phyloP scores from a whole-genome alignment of 306 rosid genomes.

The Sechiopsis laciniata region DNA sequence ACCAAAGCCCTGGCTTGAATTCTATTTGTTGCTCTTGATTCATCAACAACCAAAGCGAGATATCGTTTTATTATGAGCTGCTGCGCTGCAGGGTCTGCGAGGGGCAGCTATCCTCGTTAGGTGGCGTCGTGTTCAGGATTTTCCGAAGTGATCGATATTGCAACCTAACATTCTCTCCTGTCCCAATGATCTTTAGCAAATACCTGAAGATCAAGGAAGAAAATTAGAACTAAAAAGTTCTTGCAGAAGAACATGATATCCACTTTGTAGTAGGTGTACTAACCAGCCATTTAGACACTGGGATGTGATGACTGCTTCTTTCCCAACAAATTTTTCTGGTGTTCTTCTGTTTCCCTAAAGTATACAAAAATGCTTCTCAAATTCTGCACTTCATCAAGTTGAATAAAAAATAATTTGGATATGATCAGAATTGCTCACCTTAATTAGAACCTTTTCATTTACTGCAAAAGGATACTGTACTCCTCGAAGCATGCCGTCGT shows the following conservation, averaged over 20 bases:
- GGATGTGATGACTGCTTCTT: conserved; percentile 95
- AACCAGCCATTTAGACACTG: conserved; percentile 99
- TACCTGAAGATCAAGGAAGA: conserved; percentile 50
- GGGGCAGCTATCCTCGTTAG: conserved; percentile 37
- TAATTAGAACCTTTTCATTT: conserved; percentile 82
- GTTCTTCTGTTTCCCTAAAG: conserved; percentile 90
- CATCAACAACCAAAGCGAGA: not conserved
- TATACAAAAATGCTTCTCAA: conserved; percentile 25
- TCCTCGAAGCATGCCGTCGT: conserved; percentile 60
- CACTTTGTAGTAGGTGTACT: conserved; percentile 30
- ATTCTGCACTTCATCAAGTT: conserved; percentile 15
- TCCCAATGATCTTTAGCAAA: conserved; percentile 76
- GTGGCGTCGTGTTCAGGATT: conserved; percentile 37
- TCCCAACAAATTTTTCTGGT: conserved; percentile 96
- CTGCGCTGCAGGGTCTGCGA: conserved; percentile 53
- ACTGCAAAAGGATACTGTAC: conserved; percentile 94
- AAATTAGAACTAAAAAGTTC: not conserved
- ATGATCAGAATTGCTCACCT: conserved; percentile 44
- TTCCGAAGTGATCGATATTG: conserved; percentile 94
- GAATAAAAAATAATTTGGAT: conserved; percentile 17
- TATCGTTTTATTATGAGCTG: conserved; percentile 35
- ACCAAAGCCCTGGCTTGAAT: not conserved
- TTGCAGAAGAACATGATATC: not conserved
- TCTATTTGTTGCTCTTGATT: not conserved
- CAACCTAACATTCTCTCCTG: conserved; percentile 82